A percentile compares a stretch with the other conserved stretches of the same genome.
phyloP scores from a whole-genome alignment of 2,329 filamentous ascomycete genomes.

The Cercospora berteroae region DNA sequence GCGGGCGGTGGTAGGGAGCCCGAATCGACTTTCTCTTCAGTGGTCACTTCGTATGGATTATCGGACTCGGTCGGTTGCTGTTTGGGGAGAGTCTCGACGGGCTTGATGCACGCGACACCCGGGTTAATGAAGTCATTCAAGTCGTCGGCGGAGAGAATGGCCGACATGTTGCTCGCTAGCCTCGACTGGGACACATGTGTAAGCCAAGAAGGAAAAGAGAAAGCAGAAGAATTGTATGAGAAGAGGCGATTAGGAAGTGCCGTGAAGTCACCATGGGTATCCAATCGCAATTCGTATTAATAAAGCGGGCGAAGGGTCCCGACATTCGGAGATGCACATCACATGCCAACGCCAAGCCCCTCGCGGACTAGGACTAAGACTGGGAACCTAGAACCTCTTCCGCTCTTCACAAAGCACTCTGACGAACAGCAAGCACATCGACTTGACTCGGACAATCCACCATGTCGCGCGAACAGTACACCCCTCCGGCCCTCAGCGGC shows the following conservation, averaged over 20 bases:
- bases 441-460: constrained; percentile 12
- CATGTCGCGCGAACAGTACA: constrained; percentile 69
- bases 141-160: constrained; percentile 93
- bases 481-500: constrained; percentile 60
- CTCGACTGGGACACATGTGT: constrained; percentile 35
- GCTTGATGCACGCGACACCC: constrained; percentile 96
- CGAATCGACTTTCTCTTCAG: constrained; percentile 70
- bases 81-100: constrained; percentile 82
- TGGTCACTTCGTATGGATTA: constrained; percentile 79
- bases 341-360: background rate
- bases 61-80: constrained; percentile 47
- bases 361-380: background rate
- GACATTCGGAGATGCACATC: constrained; percentile 7
- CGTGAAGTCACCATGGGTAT: constrained; percentile 1
- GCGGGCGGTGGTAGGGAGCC: constrained; percentile 64
- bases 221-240: background rate
- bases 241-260: constrained; percentile 9
- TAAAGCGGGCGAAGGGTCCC: constrained; percentile 1
- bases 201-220: background rate
- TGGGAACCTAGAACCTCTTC: constrained; percentile 5
- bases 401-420: constrained; percentile 7
- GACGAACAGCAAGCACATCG: background rate
- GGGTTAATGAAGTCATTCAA: constrained; percentile 99
- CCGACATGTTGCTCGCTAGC: constrained; percentile 66
- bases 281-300: constrained; percentile 12